phyloP scores from a whole-genome alignment of 1,284 basidiomycete genomes.

The Pterulicium gracile region DNA sequence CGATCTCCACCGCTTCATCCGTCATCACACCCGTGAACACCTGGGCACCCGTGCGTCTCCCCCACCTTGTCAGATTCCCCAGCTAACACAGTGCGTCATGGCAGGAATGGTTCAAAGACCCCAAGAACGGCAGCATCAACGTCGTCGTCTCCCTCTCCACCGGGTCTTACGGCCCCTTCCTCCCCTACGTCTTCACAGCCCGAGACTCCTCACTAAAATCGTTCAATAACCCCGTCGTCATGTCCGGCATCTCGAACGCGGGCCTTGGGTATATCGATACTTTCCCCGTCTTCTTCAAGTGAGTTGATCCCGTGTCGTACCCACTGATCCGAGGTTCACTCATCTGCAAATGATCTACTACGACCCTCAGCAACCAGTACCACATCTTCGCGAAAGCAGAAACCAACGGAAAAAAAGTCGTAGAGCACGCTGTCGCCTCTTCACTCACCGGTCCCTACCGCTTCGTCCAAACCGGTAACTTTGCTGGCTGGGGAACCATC shows the following conservation, averaged over 20 bases:
- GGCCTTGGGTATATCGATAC: slow-evolving; percentile 26
- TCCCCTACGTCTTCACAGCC: slow-evolving; percentile 23
- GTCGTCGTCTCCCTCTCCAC: slow-evolving; percentile 25
- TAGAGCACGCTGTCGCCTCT: slow-evolving; percentile 24
- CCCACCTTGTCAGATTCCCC: background rate
- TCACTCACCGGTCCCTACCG: slow-evolving; percentile 23
- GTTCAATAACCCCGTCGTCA: slow-evolving; percentile 21
- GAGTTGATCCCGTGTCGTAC: slow-evolving; percentile 7
- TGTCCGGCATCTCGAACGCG: slow-evolving; percentile 23
- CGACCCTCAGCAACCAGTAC: slow-evolving; percentile 20
- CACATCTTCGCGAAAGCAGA: slow-evolving; percentile 24
- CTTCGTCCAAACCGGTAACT: slow-evolving; percentile 22
- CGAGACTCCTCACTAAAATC: slow-evolving; percentile 18
- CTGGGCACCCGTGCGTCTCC: slow-evolving; percentile 20
- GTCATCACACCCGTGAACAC: slow-evolving; percentile 21
- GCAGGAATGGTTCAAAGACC: slow-evolving; percentile 26
- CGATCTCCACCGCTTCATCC: slow-evolving; percentile 19
- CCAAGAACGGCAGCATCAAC: slow-evolving; percentile 20
- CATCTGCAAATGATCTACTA: too few relatives aligned
- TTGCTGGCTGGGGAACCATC: slow-evolving; percentile 25
- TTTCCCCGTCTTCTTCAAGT: slow-evolving; percentile 24
- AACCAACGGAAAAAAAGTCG: slow-evolving; percentile 19
- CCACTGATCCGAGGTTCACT: too few relatives aligned
- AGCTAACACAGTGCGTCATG: background rate
- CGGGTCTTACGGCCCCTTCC: slow-evolving; percentile 24